Conservation (phyloP, 1,284 basidiomycete species). For the Schizophyllum commune region DNA sequence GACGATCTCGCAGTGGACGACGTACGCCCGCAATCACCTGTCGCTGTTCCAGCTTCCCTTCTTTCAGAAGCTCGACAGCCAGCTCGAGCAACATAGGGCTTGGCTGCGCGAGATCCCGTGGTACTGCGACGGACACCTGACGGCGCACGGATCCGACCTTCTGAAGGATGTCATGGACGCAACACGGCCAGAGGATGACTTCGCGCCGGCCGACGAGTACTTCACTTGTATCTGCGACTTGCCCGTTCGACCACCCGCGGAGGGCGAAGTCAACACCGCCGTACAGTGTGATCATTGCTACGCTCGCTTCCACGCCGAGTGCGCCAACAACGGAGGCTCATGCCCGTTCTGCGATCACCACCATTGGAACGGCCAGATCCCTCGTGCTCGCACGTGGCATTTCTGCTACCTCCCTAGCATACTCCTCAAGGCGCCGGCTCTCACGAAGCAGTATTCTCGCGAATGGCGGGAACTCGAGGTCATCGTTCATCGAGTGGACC, state of each 20-base stretch:
- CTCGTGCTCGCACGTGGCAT: slow-evolving; percentile 73
- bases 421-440: slow-evolving; percentile 59
- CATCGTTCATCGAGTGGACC: slow-evolving; percentile 69
- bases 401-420: slow-evolving; percentile 69
- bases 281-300: slow-evolving; percentile 83
- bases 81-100: slow-evolving; percentile 54
- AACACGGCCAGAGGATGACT: slow-evolving; percentile 66
- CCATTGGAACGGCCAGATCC: slow-evolving; percentile 78
- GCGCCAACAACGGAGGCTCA: slow-evolving; percentile 77
- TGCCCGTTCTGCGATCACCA: slow-evolving; percentile 84
- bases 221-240: slow-evolving; percentile 74
- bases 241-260: slow-evolving; percentile 67
- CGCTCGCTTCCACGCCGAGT: slow-evolving; percentile 75
- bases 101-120: slow-evolving; percentile 73
- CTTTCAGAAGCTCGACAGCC: slow-evolving; percentile 62
- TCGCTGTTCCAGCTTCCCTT: slow-evolving; percentile 62
- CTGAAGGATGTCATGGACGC: slow-evolving; percentile 65
- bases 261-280: slow-evolving; percentile 66
- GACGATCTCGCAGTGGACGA: slow-evolving; percentile 62
- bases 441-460: slow-evolving; percentile 67
- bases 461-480: slow-evolving; percentile 70
- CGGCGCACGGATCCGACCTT: slow-evolving; percentile 51
- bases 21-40: slow-evolving; percentile 62
- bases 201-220: slow-evolving; percentile 69
- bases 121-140: slow-evolving; percentile 59